Evolutionary conservation across 148 eudicot species (phyloP).

Genomic region (Persicaria tinctoria): DNA sequence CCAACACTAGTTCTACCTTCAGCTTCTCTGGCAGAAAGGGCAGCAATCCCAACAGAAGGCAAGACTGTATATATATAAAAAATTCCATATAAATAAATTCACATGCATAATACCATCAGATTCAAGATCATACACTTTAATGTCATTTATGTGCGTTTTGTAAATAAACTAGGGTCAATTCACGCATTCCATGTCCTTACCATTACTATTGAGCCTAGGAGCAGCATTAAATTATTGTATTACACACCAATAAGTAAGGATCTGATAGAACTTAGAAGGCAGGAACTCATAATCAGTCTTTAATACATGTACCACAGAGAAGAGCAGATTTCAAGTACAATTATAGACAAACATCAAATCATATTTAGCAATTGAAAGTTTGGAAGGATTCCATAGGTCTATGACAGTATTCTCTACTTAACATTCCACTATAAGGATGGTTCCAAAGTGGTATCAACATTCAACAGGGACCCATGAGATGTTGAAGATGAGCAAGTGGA

Average conservation of each 20-base stretch:
- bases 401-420: background rate
- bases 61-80: conserved; percentile 44
- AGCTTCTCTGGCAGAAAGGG: conserved; percentile 94
- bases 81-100: conserved; percentile 5
- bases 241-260: background rate
- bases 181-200: background rate
- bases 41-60: conserved; percentile 87
- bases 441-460: background rate
- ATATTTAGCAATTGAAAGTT: background rate
- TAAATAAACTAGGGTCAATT: background rate
- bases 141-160: background rate
- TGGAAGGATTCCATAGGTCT: background rate
- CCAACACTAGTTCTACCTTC: conserved; percentile 75
- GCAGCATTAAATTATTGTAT: background rate
- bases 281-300: background rate
- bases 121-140: background rate
- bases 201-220: background rate
- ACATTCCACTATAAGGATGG: conserved; percentile 1
- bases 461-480: background rate
- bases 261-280: background rate
- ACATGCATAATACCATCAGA: conserved; percentile 1
- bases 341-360: background rate
- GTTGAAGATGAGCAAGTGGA: too few relatives aligned
- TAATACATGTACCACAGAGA: conserved; percentile 2
- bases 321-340: background rate